These are phyloP conservation scores for Panicum miliaceum DNA, from an alignment of 176 grass and related monocot genomes.

Conservation along the genomic window DNA sequence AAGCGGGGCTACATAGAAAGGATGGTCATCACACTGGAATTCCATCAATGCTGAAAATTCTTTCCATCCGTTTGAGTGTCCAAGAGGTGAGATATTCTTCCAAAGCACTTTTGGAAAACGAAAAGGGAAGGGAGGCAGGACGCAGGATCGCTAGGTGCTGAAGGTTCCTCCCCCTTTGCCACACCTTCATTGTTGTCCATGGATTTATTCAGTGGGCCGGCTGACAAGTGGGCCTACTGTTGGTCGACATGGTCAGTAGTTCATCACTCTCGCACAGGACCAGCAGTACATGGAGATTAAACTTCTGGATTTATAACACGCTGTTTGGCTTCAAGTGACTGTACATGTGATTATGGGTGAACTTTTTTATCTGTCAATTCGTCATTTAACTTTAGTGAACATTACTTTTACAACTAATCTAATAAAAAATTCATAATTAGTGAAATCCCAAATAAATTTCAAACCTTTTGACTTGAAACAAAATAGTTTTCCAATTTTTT, in stretches of 20 bases:
- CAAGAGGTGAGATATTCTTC: not conserved
- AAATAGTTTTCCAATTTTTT: too few species aligned
- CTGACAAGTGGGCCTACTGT: not conserved
- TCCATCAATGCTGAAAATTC: not conserved
- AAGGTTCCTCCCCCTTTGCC: conserved; percentile 22
- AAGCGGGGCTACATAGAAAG: too few species aligned
- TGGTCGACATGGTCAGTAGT: too few species aligned
- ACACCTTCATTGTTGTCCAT: not conserved
- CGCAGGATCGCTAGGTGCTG: not conserved
- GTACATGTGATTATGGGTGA: too few species aligned
- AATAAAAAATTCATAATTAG: not conserved
- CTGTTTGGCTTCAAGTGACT: too few species aligned
- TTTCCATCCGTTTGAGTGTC: not conserved
- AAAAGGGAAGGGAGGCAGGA: not conserved
- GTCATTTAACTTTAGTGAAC: not conserved
- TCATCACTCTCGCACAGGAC: not conserved
- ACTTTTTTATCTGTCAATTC: too few species aligned
- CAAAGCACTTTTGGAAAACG: conserved; percentile 25
- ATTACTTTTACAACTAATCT: too few species aligned
- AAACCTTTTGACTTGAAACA: not conserved
- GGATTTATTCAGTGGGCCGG: not conserved
- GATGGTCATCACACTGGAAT: not conserved
- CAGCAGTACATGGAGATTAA: not conserved
- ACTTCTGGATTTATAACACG: not conserved
- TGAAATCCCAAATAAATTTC: not conserved